These are phyloP conservation scores for Echinosophora koreensis DNA, from an alignment of 306 rosid species.

Conservation along the genomic window DNA sequence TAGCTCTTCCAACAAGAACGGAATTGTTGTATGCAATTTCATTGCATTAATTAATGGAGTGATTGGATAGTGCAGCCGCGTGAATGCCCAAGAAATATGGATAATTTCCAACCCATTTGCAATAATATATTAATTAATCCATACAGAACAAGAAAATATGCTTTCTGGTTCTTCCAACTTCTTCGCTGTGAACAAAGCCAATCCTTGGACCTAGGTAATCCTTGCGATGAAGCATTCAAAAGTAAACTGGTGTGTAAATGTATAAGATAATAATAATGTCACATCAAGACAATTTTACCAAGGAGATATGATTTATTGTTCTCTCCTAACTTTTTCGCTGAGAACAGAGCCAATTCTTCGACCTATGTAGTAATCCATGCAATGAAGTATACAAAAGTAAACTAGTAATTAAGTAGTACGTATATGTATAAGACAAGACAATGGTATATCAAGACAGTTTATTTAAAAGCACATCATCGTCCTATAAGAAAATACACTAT, in stretches of 20 bases:
- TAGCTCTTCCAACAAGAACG: neutral
- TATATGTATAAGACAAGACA: too few species aligned
- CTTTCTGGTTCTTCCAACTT: constrained; percentile 35
- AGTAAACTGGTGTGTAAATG: neutral
- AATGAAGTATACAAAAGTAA: too few species aligned
- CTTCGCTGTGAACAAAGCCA: constrained; percentile 24
- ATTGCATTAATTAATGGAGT: neutral
- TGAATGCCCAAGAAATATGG: constrained; percentile 27
- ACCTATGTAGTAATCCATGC: too few species aligned
- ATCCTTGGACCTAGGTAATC: constrained; percentile 16
- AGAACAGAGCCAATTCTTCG: neutral
- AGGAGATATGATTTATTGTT: neutral
- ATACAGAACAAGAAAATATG: constrained; percentile 9
- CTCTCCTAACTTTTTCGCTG: neutral
- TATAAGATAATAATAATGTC: neutral
- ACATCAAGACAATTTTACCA: neutral
- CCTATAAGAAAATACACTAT: too few species aligned
- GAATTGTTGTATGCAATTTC: neutral
- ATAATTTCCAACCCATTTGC: neutral
- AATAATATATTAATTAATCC: neutral
- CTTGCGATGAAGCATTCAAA: neutral
- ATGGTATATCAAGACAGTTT: too few species aligned
- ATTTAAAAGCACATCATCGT: too few species aligned
- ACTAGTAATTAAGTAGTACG: too few species aligned
- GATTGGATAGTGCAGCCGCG: constrained; percentile 14